Base-by-base conservation (phyloP, 202 grass and related monocot genomes). In the Hordeum pubiflorum region DNA sequence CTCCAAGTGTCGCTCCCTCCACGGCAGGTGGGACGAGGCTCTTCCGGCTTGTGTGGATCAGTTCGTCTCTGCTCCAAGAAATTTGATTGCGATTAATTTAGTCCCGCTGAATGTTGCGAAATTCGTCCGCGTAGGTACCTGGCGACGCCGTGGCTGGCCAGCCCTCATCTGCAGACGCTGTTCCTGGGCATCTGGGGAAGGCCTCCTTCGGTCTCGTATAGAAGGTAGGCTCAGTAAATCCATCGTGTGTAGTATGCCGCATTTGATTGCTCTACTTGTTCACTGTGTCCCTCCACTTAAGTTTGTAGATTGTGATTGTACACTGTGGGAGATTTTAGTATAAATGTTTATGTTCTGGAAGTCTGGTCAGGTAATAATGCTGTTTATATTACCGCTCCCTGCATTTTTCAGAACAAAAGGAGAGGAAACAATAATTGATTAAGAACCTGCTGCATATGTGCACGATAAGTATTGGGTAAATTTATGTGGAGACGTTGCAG, bases 141-240 rank as follows among this genome's bases (percentile, higher is more conserved):
- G 81, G 84, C 90, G 38, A 97, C 94, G 11, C 92, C 88, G 62
- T 97, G 94, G 94, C 90, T 94, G 41, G 88, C 90, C 36, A 94
- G 94, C 78, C 94, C 92, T 38, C 94, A 97, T 86, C 72, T 94
- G 39, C 94, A 94, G 90, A 97, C 94, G 15, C 26, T 88, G 56
- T 94, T 97, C 83, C 76, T 97, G 61, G 88, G 89, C 67, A 86
- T 94, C 70, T 94, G 75, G 2, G 92, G 92, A 4, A 84, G 82
- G 3, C 69, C 90, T 3, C 94, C 94, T 10, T 54, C 74, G 14
- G 87, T 94, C 63, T 87, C 80, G 10, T 97, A 97, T 46, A 89
- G 85, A 38, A 97, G 94, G 94, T 94, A 87, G 84, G 91, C 87
- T n/a, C 29, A 69, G 22, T 59, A 60, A 85, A 57, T 80, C 48